phyloP scores from a whole-genome alignment of 345 rosid species.

The Raphanus sativus region DNA sequence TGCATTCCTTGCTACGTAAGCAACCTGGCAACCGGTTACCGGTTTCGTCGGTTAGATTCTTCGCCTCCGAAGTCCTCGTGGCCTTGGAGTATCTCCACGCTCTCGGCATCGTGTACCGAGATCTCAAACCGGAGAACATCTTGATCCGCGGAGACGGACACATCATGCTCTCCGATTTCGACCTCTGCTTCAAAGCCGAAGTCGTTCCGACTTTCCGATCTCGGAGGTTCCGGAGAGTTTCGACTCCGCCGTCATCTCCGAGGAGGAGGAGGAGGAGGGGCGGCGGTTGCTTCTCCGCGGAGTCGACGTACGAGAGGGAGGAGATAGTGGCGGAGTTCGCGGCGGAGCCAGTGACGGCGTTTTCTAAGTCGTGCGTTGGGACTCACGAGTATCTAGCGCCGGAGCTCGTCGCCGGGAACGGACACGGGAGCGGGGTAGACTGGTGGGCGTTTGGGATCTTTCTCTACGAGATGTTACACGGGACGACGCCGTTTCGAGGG shows the following conservation, averaged over 20 bases:
- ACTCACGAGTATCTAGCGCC: conserved; percentile 95
- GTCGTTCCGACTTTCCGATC: conserved; percentile 51
- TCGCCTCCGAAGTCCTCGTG: conserved; percentile 71
- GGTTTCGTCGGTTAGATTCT: conserved; percentile 60
- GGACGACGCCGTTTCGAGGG: conserved; percentile 84
- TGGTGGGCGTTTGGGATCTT: conserved; percentile 97
- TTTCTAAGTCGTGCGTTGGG: conserved; percentile 72
- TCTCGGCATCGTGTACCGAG: conserved; percentile 75
- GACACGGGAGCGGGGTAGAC: conserved; percentile 90
- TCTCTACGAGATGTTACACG: conserved; percentile 64
- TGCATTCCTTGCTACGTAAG: conserved; percentile 69
- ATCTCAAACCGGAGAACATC: conserved; percentile 92
- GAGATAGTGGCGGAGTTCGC: conserved; percentile 52
- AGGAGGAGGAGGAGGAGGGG: background rate
- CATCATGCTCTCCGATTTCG: conserved; percentile 86
- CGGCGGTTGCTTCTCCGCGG: conserved; percentile 26
- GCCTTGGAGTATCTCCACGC: conserved; percentile 87
- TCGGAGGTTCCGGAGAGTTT: conserved; percentile 4
- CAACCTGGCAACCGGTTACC: conserved; percentile 65
- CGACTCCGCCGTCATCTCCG: conserved; percentile 18
- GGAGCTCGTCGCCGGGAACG: conserved; percentile 73
- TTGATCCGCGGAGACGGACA: conserved; percentile 79
- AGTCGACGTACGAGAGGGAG: conserved; percentile 26
- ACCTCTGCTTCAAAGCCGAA: conserved; percentile 61
- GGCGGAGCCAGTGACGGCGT: conserved; percentile 72